A percentile compares a stretch with the other conserved stretches of the same genome.
These are phyloP conservation scores for Penicillium soppii DNA, from an alignment of 495 filamentous ascomycete species.

Conservation along the genomic window DNA sequence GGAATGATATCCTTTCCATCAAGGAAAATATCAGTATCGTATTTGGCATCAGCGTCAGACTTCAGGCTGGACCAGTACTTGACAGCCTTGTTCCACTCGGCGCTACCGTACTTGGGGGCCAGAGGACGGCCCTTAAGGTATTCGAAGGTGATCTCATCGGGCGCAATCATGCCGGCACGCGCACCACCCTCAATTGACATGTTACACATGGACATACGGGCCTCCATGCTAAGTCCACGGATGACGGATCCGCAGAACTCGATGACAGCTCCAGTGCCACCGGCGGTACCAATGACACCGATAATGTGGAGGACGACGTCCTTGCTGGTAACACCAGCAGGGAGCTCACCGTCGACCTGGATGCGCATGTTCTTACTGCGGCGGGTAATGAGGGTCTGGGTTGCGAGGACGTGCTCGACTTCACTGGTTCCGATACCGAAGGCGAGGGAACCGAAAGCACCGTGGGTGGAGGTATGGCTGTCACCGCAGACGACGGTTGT, in stretches of 20 bases:
- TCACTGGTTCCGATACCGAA: conserved; percentile 98
- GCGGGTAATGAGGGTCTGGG: conserved; percentile 90
- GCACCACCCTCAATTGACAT: conserved; percentile 99
- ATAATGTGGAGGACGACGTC: conserved; percentile 95
- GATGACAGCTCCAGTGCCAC: conserved; percentile 91
- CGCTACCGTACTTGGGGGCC: conserved; percentile 76
- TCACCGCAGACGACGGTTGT: conserved; percentile 98
- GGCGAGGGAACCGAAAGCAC: conserved; percentile 91
- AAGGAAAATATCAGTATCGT: conserved; percentile 82
- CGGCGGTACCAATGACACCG: conserved; percentile 91
- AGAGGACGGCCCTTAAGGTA: conserved; percentile 90
- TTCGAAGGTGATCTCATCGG: conserved; percentile 89
- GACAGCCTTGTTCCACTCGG: conserved; percentile 87
- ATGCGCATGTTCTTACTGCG: conserved; percentile 98
- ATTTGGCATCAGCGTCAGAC: conserved; percentile 82
- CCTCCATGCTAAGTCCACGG: conserved; percentile 87
- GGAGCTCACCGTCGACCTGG: conserved; percentile 86
- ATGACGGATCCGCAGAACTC: conserved; percentile 97
- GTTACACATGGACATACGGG: conserved; percentile 98
- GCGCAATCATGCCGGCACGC: conserved; percentile 93
- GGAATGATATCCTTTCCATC: conserved; percentile 90
- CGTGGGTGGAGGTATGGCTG: conserved; percentile 96
- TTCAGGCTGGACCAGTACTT: conserved; percentile 86
- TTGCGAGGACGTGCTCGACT: conserved; percentile 97
- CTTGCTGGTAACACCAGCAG: conserved; percentile 93